phyloP scores from a whole-genome alignment of 768 basidiomycete genomes.

The Xerocomellus chrysenteron region DNA sequence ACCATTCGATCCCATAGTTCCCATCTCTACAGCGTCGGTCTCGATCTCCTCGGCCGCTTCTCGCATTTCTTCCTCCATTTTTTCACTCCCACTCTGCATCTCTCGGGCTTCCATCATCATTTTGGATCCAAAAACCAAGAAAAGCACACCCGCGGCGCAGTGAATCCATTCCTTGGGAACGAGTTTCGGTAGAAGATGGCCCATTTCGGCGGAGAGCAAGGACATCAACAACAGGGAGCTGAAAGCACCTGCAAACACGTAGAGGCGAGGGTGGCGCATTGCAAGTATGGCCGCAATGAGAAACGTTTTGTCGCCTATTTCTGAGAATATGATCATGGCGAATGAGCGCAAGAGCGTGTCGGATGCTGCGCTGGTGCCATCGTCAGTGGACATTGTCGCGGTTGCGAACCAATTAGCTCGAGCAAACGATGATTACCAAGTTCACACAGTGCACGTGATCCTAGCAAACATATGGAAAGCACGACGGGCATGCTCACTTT shows the following conservation, averaged over 20 bases:
- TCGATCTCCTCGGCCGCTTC: slow-evolving; percentile 97
- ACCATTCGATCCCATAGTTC: slow-evolving; percentile 29
- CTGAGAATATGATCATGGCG: slow-evolving; percentile 88
- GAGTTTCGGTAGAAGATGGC: slow-evolving; percentile 82
- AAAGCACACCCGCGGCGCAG: slow-evolving; percentile 72
- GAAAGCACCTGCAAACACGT: slow-evolving; percentile 89
- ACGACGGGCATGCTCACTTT: too few relatives aligned
- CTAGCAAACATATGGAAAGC: too few relatives aligned
- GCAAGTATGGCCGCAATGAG: slow-evolving; percentile 87
- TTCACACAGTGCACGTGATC: too few relatives aligned
- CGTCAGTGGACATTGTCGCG: slow-evolving; percentile 21
- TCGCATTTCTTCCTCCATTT: slow-evolving; percentile 91
- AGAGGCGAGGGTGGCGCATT: slow-evolving; percentile 84
- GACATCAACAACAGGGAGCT: slow-evolving; percentile 91
- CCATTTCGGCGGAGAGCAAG: slow-evolving; percentile 89
- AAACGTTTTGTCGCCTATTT: slow-evolving; percentile 96
- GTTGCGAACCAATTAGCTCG: too few relatives aligned
- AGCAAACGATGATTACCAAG: too few relatives aligned
- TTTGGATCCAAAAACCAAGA: slow-evolving; percentile 86
- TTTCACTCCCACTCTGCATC: slow-evolving; percentile 77
- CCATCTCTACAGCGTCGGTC: slow-evolving; percentile 61
- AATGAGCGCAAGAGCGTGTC: slow-evolving; percentile 76
- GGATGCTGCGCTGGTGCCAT: slow-evolving; percentile 8
- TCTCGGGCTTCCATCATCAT: slow-evolving; percentile 83
- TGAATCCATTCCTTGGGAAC: slow-evolving; percentile 73